Evolutionary conservation across 2,329 filamentous ascomycete species (phyloP).

Genomic region (Leptodontidium sp.): DNA sequence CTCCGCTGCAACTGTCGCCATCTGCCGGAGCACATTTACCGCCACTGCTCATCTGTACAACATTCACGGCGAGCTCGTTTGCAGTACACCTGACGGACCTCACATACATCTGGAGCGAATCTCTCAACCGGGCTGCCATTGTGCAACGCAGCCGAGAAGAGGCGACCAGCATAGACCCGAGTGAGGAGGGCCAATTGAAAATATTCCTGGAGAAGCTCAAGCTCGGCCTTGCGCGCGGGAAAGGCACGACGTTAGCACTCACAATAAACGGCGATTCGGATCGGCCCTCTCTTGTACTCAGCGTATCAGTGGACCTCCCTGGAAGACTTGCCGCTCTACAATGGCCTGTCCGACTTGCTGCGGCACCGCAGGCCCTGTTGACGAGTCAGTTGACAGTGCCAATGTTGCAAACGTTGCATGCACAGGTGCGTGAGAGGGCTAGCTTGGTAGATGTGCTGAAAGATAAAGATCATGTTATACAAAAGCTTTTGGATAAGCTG

Average conservation of each 20-base stretch:
- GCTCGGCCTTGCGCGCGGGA: slow-evolving; percentile 54
- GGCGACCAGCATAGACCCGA: slow-evolving; percentile 76
- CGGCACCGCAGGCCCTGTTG: slow-evolving; percentile 48
- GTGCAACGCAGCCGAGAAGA: slow-evolving; percentile 67
- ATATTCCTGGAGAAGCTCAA: slow-evolving; percentile 72
- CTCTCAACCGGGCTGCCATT: slow-evolving; percentile 67
- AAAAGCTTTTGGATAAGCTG: slow-evolving; percentile 60
- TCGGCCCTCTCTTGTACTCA: slow-evolving; percentile 48
- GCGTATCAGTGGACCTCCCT: slow-evolving; percentile 67
- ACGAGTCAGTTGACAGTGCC: slow-evolving; percentile 57
- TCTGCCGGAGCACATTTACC: slow-evolving; percentile 54
- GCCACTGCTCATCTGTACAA: slow-evolving; percentile 68
- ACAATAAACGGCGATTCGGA: slow-evolving; percentile 53
- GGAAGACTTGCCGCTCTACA: slow-evolving; percentile 66
- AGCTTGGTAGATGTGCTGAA: slow-evolving; percentile 54
- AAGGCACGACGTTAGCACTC: slow-evolving; percentile 55
- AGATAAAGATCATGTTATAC: slow-evolving; percentile 63
- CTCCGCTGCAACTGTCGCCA: slow-evolving; percentile 34
- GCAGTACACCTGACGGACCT: slow-evolving; percentile 74
- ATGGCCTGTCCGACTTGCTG: slow-evolving; percentile 69
- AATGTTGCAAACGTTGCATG: slow-evolving; percentile 54
- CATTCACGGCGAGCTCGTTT: slow-evolving; percentile 65
- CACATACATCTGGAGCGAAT: slow-evolving; percentile 76
- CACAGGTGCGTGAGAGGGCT: slow-evolving; percentile 53
- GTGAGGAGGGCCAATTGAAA: slow-evolving; percentile 68